A percentile compares a stretch with the other conserved stretches of the same genome.
Evolutionary conservation across 169 alveolate species (phyloP).

Genomic region (Plasmodium fragile): DNA sequence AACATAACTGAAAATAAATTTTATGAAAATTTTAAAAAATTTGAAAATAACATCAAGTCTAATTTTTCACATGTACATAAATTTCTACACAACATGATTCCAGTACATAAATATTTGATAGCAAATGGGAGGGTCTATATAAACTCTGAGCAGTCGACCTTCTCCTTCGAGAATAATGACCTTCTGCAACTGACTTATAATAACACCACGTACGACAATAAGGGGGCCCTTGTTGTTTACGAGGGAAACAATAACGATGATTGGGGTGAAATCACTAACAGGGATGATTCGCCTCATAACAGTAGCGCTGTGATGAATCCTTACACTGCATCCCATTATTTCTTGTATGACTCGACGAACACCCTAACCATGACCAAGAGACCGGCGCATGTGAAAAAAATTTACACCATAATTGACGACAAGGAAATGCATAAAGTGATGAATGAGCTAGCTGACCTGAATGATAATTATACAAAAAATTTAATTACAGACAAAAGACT

Average conservation of each 20-base stretch:
- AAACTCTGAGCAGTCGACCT: conserved; percentile 19
- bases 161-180: conserved; percentile 9
- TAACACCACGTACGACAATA: neutral
- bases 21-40: conserved; percentile 71
- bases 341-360: conserved; percentile 22
- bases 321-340: neutral
- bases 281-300: neutral
- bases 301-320: neutral
- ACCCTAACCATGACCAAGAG: neutral
- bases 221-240: conserved; percentile 19
- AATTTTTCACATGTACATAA: conserved; percentile 36
- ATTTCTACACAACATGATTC: conserved; percentile 55
- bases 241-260: conserved; percentile 4
- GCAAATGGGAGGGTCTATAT: conserved; percentile 33
- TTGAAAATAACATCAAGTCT: conserved; percentile 49
- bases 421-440: conserved; percentile 43
- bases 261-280: neutral
- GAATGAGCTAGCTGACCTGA: conserved; percentile 35
- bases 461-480: conserved; percentile 57
- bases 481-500: conserved; percentile 30
- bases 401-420: conserved; percentile 39
- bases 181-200: conserved; percentile 42
- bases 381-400: neutral
- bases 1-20: conserved; percentile 67
- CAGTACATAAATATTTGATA: conserved; percentile 46